Base-by-base conservation (phyloP, 2,329 filamentous ascomycete genomes). In the Taxawa tesnikishii region DNA sequence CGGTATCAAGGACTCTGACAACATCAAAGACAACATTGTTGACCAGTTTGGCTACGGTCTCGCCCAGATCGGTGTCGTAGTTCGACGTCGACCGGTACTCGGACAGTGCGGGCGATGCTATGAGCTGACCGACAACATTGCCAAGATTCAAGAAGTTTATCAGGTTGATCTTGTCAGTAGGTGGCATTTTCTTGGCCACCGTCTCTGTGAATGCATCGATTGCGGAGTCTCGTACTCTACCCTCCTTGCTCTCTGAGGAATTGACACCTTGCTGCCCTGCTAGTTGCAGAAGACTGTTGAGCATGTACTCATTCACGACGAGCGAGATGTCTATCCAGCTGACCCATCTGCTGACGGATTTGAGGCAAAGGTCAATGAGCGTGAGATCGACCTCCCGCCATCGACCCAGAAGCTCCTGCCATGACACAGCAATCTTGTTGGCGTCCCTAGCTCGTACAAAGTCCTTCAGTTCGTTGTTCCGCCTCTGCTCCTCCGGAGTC, bases 261-360 rank as follows among this genome's bases (percentile, higher is more conserved):
- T 41, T 68, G 51, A 53, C 75, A 70, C 50, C 70, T 56, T 57
- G 75, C 66, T 55, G 80, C n/a, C 83, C 83, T 34, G 93, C 79
- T 42, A 96, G 73, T 43, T 90, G 81, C 48, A 94, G 79, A 37
- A 98, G 68, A 29, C 85, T 70, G 50, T 72, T 76, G 48, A 96
- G 74, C 70, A 94, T 90, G 33, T 79, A 73, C 51, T 87, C 75
- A 56, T 92, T 93, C 47, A 98, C 83, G 27, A 98, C 77, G 36
- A 98, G 67, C 31, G 81, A 82, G 47, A 98, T 96, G 51, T 96
- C 90, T 49, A 92, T 93, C 90, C 90, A 98, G 68, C 85, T 92
- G 38, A 94, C 85, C 88, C 90, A 98, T 55, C 88, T 90, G 23
- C 84, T 85, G 43, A 98, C 75, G n/a, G 85, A 80, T 58, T 80